A percentile compares a stretch with the other conserved stretches of the same genome.
Evolutionary conservation across 768 basidiomycete species (phyloP).

Genomic region (Lentinus brumalis): DNA sequence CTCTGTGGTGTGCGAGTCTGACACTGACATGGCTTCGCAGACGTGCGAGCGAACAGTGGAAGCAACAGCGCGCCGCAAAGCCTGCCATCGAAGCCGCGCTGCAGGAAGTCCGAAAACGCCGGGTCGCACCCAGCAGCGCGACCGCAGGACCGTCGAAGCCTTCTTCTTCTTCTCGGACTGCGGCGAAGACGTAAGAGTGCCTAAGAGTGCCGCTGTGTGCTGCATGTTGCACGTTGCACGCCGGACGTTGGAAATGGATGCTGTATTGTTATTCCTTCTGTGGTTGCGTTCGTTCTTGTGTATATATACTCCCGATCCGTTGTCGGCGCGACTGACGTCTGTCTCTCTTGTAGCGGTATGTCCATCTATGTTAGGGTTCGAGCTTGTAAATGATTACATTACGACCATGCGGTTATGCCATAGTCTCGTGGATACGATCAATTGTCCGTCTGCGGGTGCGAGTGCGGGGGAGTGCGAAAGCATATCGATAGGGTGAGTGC

Average conservation of each 20-base stretch:
- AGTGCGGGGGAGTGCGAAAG: no score
- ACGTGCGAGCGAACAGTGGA: conserved; percentile 63
- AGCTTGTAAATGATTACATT: no score
- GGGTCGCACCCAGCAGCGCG: background rate
- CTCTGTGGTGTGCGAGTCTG: background rate
- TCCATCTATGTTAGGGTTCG: background rate
- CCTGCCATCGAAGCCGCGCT: conserved; percentile 65
- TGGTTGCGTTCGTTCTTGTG: background rate
- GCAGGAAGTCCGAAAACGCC: conserved; percentile 59
- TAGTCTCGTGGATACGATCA: no score
- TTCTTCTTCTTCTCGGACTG: background rate
- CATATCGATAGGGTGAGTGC: no score
- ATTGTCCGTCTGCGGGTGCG: no score
- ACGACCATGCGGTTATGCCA: no score
- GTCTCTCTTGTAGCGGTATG: background rate
- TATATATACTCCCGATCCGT: background rate
- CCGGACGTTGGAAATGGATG: background rate
- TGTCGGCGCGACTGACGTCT: background rate
- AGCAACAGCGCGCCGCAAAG: conserved; percentile 59
- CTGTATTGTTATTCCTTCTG: background rate
- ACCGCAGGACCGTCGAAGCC: background rate
- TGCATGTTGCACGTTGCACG: background rate
- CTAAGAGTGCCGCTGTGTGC: background rate
- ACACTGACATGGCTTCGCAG: conserved; percentile 39
- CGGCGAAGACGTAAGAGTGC: conserved; percentile 1